Evolutionary conservation across 371 early-diverging fungal genomes (phyloP).

Genomic region (Syncephalastrum racemosum): DNA sequence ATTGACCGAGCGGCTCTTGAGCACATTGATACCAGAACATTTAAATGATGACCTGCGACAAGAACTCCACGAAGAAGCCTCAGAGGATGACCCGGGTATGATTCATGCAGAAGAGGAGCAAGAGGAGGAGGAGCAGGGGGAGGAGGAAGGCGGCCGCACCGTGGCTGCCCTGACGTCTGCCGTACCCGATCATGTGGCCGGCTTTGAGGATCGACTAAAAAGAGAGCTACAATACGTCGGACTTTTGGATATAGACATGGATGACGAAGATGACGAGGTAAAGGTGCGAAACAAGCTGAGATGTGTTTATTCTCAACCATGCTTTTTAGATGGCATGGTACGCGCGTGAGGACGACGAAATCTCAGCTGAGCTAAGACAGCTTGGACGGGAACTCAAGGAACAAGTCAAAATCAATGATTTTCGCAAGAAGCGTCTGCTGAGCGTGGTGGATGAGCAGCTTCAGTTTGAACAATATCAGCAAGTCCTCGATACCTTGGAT

Average conservation of each 20-base stretch:
- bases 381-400: slow-evolving; percentile 74
- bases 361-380: slow-evolving; percentile 69
- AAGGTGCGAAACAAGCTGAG: not conserved
- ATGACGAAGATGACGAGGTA: slow-evolving; percentile 69
- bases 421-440: slow-evolving; percentile 65
- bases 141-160: slow-evolving; percentile 21
- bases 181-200: slow-evolving; percentile 20
- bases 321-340: slow-evolving; percentile 59
- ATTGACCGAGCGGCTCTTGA: slow-evolving; percentile 73
- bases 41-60: slow-evolving; percentile 16
- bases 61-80: slow-evolving; percentile 7
- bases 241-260: slow-evolving; percentile 73
- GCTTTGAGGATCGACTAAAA: slow-evolving; percentile 78
- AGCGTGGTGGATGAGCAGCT: slow-evolving; percentile 72
- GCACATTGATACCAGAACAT: slow-evolving; percentile 67
- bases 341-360: slow-evolving; percentile 78
- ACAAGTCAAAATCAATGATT: slow-evolving; percentile 64
- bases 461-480: slow-evolving; percentile 86
- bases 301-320: slow-evolving; percentile 4
- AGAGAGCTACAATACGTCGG: slow-evolving; percentile 82
- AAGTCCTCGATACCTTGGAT: slow-evolving; percentile 84
- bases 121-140: slow-evolving; percentile 17
- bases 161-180: slow-evolving; percentile 4
- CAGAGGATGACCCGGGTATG: not conserved
- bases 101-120: slow-evolving; percentile 6